A percentile compares a stretch with the other conserved stretches of the same genome.
Evolutionary conservation across 1,139 yeast genomes (phyloP).

Genomic region (Kodamaea fungicola): DNA sequence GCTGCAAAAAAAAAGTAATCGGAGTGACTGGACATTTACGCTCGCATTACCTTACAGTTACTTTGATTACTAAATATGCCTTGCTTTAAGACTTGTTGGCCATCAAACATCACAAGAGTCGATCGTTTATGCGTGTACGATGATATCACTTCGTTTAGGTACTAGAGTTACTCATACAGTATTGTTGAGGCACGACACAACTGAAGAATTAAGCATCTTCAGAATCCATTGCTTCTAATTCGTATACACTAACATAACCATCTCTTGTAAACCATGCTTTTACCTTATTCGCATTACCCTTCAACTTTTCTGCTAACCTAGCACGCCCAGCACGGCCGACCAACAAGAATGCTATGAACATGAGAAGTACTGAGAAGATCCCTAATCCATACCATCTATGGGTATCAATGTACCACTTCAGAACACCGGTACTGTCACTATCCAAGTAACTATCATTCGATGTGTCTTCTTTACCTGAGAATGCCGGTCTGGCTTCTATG

Average conservation of each 20-base stretch:
- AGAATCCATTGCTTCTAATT: constrained; percentile 7
- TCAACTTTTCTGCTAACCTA: background rate
- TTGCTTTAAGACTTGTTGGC: too few relatives aligned
- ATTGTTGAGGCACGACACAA: too few relatives aligned
- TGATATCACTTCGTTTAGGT: too few relatives aligned
- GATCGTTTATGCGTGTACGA: too few relatives aligned
- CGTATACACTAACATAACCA: constrained; percentile 6
- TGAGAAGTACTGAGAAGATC: constrained; percentile 41
- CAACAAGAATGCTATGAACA: constrained; percentile 44
- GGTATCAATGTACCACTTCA: constrained; percentile 42
- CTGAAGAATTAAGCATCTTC: too few relatives aligned
- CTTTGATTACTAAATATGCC: too few relatives aligned
- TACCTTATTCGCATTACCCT: background rate
- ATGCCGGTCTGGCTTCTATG: constrained; percentile 43
- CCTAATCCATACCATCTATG: constrained; percentile 57
- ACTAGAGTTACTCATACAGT: too few relatives aligned
- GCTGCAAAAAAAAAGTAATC: too few relatives aligned
- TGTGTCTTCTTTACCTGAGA: constrained; percentile 28
- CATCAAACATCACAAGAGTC: too few relatives aligned
- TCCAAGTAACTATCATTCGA: constrained; percentile 16
- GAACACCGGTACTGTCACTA: constrained; percentile 17
- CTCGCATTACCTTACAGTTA: too few relatives aligned
- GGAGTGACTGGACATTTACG: too few relatives aligned
- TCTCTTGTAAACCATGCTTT: constrained; percentile 1
- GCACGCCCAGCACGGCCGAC: constrained; percentile 38